These are phyloP conservation scores for Urochloa ruziziensis DNA, from an alignment of 176 grass and related monocot species.

Conservation along the genomic window DNA sequence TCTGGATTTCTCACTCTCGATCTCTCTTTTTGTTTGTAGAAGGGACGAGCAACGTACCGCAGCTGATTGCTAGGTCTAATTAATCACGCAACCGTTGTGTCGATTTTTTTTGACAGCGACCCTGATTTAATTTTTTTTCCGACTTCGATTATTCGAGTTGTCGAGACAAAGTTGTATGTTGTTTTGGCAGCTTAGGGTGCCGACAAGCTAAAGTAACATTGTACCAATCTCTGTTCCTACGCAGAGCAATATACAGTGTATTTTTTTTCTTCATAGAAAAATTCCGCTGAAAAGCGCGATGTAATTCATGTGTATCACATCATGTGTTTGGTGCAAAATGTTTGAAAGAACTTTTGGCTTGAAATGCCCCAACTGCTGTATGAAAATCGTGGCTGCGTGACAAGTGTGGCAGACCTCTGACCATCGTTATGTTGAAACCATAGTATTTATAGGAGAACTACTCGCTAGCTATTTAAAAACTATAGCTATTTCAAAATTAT, in stretches of 20 bases:
- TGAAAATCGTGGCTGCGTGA: no score
- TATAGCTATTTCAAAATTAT: no score
- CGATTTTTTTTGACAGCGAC: constrained; percentile 38
- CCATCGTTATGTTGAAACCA: no score
- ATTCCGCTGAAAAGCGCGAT: neutral
- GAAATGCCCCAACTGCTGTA: neutral
- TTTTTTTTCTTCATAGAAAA: neutral
- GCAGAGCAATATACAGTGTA: constrained; percentile 12
- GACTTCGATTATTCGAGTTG: neutral
- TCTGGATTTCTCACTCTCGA: neutral
- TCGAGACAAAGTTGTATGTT: constrained; percentile 2
- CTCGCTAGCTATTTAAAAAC: no score
- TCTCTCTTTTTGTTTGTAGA: constrained; percentile 17
- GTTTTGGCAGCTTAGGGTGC: constrained; percentile 20
- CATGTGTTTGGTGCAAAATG: neutral
- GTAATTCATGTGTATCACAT: neutral
- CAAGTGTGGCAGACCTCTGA: no score
- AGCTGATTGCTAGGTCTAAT: constrained; percentile 28
- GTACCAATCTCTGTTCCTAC: neutral
- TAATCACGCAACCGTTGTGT: constrained; percentile 21
- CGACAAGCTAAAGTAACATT: neutral
- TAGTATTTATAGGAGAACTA: no score
- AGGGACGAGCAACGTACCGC: constrained; percentile 28
- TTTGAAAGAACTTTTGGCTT: neutral
- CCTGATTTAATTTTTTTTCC: neutral